A percentile compares a stretch with the other conserved stretches of the same genome.
These are phyloP conservation scores for Lasiodiplodia gonubiensis DNA, from an alignment of 2,329 filamentous ascomycete species.

Conservation along the genomic window DNA sequence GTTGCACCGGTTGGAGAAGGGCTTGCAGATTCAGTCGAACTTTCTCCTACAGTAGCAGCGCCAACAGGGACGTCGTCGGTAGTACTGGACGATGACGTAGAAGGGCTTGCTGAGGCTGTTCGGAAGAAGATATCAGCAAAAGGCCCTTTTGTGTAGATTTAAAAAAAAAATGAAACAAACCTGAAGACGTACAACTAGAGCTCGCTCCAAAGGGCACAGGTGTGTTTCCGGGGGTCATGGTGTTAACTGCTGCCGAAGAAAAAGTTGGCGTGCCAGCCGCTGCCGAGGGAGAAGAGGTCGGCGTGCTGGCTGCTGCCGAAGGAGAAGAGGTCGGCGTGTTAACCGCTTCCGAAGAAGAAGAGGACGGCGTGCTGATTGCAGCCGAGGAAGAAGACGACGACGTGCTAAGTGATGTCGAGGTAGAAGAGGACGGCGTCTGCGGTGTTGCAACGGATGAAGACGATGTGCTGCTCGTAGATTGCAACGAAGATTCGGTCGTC, in stretches of 20 bases:
- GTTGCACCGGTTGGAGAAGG: constrained; percentile 5
- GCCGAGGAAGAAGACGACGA: no score
- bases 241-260: neutral
- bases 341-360: neutral
- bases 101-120: neutral
- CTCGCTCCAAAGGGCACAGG: constrained; percentile 6
- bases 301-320: neutral
- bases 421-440: constrained; percentile 18
- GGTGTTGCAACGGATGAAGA: constrained; percentile 32
- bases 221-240: constrained; percentile 2
- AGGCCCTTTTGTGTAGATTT: no score
- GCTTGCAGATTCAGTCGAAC: constrained; percentile 7
- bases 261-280: no score
- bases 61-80: neutral
- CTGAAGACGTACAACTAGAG: neutral
- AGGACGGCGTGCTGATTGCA: no score
- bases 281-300: constrained; percentile 5
- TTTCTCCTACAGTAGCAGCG: neutral
- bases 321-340: neutral
- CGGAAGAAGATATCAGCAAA: neutral
- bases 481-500: constrained; percentile 2
- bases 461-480: constrained; percentile 22
- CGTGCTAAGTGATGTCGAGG: neutral
- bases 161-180: neutral
- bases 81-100: neutral